Evolutionary conservation across 2,329 filamentous ascomycete genomes (phyloP), one percentile per base, ranked within the genome.

Genomic region (Colletotrichum lini): DNA sequence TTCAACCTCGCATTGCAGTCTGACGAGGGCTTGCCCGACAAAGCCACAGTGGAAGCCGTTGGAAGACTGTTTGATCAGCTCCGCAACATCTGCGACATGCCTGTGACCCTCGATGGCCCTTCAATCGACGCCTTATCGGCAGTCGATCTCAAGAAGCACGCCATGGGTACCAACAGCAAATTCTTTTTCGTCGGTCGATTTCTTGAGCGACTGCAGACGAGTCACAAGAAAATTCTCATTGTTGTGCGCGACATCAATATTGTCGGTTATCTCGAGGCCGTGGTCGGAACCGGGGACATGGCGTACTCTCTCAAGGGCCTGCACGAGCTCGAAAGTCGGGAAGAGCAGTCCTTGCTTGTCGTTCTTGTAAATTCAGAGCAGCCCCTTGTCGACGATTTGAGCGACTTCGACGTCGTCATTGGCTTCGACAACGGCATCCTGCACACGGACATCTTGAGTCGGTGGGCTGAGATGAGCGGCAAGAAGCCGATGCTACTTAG

Each of bases 181-280:
- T 89, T 88, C 74, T 85, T 84, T 42, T 92, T 92, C 74, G 75
- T 91, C 7, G 86, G 84, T 54, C 88, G 90, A 72, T 80, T 92
- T 4, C 76, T 91, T 40, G 80, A 85, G 23, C 76, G 78, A 10
- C 76, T 90, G 13, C 76, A 77, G n/a, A 78, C 80, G 18, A 77
- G 80, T 15, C 81, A 85, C 13, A 84, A 82, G 47, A 86, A 84
- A 45, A 78, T 92, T 9, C 78, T 90, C 16, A 84, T 92, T 30
- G 76, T 92, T 13, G 87, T 84, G 10, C 86, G 86, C 23, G 84
- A 86, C 7, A 83, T 84, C 12, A 81, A 83, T 40, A 79, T 89
- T 8, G 78, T 89, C 50, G 84, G 87, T 40, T 84, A 91, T 42
- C 79, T 92, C 2, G 84, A 85, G 71, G 80, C 85, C 8, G 73